Conservation (phyloP, 2,329 filamentous ascomycete species). For the Fusarium sp. region DNA sequence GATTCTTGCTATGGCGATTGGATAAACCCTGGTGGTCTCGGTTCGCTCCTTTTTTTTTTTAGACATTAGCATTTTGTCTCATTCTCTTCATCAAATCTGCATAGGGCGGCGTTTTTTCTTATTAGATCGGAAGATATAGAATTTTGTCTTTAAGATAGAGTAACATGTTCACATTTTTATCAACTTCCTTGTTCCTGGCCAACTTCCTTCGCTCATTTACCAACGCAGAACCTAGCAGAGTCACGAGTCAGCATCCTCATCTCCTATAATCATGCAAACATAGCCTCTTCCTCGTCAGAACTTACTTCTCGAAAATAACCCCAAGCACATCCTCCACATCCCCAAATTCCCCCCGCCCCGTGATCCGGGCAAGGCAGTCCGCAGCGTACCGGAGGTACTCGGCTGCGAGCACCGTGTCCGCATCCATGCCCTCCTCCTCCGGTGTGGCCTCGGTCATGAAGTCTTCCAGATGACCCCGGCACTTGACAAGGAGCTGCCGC, state of each 20-base stretch:
- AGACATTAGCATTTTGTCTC: slow-evolving; percentile 6
- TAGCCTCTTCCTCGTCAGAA: slow-evolving; percentile 39
- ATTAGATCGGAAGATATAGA: slow-evolving; percentile 24
- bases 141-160: slow-evolving; percentile 13
- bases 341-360: slow-evolving; percentile 83
- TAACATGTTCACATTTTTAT: slow-evolving; percentile 11
- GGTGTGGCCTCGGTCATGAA: slow-evolving; percentile 73
- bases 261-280: slow-evolving; percentile 4
- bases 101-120: slow-evolving; percentile 34
- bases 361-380: slow-evolving; percentile 84
- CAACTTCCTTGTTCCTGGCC: not conserved
- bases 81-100: slow-evolving; percentile 15
- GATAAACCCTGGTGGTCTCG: slow-evolving; percentile 31
- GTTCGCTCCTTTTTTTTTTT: slow-evolving; percentile 8
- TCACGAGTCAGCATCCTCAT: slow-evolving; percentile 30
- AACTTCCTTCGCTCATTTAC: slow-evolving; percentile 49
- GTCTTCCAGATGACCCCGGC: slow-evolving; percentile 75
- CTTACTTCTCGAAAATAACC: slow-evolving; percentile 97
- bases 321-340: slow-evolving; percentile 97
- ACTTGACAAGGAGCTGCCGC: slow-evolving; percentile 80
- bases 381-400: slow-evolving; percentile 88
- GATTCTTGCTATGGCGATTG: slow-evolving; percentile 22
- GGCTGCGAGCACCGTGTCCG: slow-evolving; percentile 90
- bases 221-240: slow-evolving; percentile 58
- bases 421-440: slow-evolving; percentile 57